A percentile compares a stretch with the other conserved stretches of the same genome.
These are phyloP conservation scores for Aquilaria malaccensis DNA, from an alignment of 345 rosid genomes.

Conservation along the genomic window DNA sequence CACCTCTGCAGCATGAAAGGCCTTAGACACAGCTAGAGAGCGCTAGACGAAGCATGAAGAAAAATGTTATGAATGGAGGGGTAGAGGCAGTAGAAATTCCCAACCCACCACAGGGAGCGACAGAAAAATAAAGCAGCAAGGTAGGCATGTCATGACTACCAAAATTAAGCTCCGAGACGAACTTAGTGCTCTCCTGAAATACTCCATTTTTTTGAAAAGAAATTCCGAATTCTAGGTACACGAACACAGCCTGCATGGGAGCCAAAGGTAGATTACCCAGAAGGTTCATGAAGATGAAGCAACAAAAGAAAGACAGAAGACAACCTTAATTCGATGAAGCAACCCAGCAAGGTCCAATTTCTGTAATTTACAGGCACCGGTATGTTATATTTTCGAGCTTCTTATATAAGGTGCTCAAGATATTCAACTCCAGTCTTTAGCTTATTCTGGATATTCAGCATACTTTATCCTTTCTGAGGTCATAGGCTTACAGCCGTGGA, in stretches of 20 bases:
- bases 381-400: slow-evolving; percentile 5
- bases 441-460: slow-evolving; percentile 5
- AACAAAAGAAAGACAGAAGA: not conserved
- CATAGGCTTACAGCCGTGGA: too few species aligned
- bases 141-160: too few species aligned
- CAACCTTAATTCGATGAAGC: slow-evolving; percentile 23
- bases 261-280: slow-evolving; percentile 2
- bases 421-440: not conserved
- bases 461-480: not conserved
- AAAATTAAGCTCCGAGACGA: too few species aligned
- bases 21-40: not conserved
- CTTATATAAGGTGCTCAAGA: too few species aligned
- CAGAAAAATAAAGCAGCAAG: too few species aligned
- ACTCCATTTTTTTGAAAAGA: slow-evolving; percentile 13
- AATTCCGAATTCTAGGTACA: slow-evolving; percentile 8
- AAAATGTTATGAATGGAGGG: too few species aligned
- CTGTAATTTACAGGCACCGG: slow-evolving; percentile 13
- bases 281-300: slow-evolving; percentile 1
- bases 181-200: not conserved
- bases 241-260: slow-evolving; percentile 24
- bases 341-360: slow-evolving; percentile 9
- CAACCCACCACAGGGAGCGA: too few species aligned
- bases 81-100: too few species aligned
- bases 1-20: not conserved
- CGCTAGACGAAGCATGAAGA: too few species aligned